Conservation (phyloP, 148 eudicot genomes). For the Suaeda aralocaspica region DNA sequence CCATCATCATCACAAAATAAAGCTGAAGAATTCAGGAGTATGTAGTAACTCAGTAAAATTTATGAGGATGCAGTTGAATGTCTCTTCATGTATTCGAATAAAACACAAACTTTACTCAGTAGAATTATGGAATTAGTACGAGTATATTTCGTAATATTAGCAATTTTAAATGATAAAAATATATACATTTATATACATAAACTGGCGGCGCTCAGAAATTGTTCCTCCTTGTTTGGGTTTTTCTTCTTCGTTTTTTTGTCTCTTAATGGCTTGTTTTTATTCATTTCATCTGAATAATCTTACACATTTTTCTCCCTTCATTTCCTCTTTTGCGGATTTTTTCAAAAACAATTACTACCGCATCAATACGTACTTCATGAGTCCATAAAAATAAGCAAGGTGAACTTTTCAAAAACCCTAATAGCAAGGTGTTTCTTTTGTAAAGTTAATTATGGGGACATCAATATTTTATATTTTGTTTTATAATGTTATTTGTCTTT, state of each 20-base stretch:
- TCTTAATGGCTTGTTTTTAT: not conserved
- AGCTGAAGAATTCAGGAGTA: not conserved
- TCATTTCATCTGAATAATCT: no score
- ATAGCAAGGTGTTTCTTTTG: no score
- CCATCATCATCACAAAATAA: slow-evolving; percentile 10
- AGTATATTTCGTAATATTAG: no score
- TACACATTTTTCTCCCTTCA: not conserved
- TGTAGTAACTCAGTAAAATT: no score
- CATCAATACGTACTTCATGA: no score
- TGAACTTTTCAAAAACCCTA: not conserved
- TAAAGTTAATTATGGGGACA: no score
- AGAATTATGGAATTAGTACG: no score
- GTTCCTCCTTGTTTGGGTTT: slow-evolving; percentile 38
- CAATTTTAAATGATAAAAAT: no score
- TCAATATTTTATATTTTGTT: no score
- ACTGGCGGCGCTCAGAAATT: slow-evolving; percentile 57
- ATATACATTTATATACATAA: no score
- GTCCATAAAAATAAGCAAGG: no score
- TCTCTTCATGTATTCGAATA: slow-evolving; percentile 4
- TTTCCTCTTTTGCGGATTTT: not conserved
- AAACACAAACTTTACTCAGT: not conserved
- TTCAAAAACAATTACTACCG: not conserved
- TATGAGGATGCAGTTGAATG: slow-evolving; percentile 8
- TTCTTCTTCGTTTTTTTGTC: not conserved
- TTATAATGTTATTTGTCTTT: no score